These are phyloP conservation scores for Thalassia testudinum DNA, from an alignment of 116 monocot species.

Conservation along the genomic window DNA sequence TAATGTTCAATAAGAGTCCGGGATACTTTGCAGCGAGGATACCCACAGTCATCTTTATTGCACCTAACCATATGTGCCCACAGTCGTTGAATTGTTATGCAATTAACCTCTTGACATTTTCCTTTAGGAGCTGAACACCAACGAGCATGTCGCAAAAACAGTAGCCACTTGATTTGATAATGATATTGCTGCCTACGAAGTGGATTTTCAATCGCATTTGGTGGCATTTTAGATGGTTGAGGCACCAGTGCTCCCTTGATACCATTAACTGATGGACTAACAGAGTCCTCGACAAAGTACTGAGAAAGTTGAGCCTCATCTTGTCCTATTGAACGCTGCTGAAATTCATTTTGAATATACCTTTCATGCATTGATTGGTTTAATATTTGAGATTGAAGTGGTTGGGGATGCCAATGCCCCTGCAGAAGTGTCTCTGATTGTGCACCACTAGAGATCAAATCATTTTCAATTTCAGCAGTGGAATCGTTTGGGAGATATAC, in stretches of 20 bases:
- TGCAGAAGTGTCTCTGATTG: conserved; percentile 28
- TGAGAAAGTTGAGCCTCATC: conserved; percentile 33
- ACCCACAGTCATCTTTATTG: conserved; percentile 25
- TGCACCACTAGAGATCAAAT: conserved; percentile 11
- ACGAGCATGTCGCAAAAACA: conserved; percentile 69
- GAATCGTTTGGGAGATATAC: conserved; percentile 14
- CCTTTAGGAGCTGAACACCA: conserved; percentile 46
- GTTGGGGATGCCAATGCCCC: conserved; percentile 34
- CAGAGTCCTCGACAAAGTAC: conserved; percentile 16
- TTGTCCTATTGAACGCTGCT: conserved; percentile 17
- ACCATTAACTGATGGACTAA: conserved; percentile 7
- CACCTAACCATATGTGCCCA: conserved; percentile 45
- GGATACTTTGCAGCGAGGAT: conserved; percentile 35
- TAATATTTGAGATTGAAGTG: conserved; percentile 13
- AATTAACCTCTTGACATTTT: conserved; percentile 39
- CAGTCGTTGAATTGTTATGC: conserved; percentile 39
- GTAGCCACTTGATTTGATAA: conserved; percentile 61
- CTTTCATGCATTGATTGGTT: conserved; percentile 18
- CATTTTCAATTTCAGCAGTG: neutral
- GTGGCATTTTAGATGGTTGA: conserved; percentile 6
- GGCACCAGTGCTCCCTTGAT: conserved; percentile 8
- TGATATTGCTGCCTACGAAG: conserved; percentile 17
- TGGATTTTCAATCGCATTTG: conserved; percentile 15
- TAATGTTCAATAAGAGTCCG: conserved; percentile 41
- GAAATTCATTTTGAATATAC: conserved; percentile 46